These are phyloP conservation scores for Aurifilum marmelostoma DNA, from an alignment of 2,329 filamentous ascomycete genomes.

Conservation along the genomic window DNA sequence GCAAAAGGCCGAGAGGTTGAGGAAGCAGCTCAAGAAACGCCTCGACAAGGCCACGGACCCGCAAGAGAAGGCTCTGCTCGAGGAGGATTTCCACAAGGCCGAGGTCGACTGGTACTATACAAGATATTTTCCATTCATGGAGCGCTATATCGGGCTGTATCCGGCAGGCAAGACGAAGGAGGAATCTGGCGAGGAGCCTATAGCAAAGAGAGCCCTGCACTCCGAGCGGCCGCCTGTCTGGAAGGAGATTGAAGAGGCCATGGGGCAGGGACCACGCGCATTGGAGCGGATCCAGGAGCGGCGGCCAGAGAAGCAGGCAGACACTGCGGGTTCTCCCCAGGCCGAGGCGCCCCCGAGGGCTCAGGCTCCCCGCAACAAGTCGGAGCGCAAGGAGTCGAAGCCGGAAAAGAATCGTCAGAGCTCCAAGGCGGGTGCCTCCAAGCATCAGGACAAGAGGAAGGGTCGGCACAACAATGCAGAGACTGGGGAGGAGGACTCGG, in stretches of 20 bases:
- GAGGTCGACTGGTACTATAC: conserved; percentile 79
- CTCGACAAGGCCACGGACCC: conserved; percentile 55
- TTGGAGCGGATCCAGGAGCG: conserved; percentile 62
- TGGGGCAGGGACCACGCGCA: conserved; percentile 56
- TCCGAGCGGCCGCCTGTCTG: conserved; percentile 65
- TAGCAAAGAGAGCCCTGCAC: conserved; percentile 48
- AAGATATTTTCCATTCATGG: conserved; percentile 70
- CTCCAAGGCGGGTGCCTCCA: not conserved
- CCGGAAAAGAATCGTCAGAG: not conserved
- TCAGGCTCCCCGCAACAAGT: not conserved
- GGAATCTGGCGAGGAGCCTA: conserved; percentile 42
- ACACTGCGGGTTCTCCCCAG: conserved; percentile 29
- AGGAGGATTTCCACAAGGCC: conserved; percentile 64
- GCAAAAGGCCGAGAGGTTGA: conserved; percentile 70
- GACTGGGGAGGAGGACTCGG: conserved; percentile 38
- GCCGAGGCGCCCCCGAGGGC: not conserved
- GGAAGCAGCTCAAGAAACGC: conserved; percentile 66
- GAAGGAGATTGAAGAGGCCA: conserved; percentile 66
- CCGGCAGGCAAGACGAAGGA: conserved; percentile 43
- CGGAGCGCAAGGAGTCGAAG: not conserved
- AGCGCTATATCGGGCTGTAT: conserved; percentile 70
- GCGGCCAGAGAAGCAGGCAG: conserved; percentile 33
- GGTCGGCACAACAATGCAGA: conserved; percentile 1
- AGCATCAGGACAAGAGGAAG: conserved; percentile 19
- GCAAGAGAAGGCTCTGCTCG: conserved; percentile 55